Conservation (phyloP, 257 asterid genomes). For the Solanum neorickii region DNA sequence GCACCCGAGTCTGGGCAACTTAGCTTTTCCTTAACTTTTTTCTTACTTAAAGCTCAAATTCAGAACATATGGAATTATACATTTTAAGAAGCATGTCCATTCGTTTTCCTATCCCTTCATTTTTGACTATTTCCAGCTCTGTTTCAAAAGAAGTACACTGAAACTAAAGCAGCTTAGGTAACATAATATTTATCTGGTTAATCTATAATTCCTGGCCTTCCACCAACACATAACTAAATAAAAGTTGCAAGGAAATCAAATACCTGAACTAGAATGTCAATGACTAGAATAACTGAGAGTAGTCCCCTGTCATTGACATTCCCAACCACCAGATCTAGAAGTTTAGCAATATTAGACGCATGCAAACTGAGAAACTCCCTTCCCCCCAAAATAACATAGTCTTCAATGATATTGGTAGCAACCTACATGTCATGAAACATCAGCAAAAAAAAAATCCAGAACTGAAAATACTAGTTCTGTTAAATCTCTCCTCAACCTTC, state of each 20-base stretch:
- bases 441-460: slow-evolving; percentile 6
- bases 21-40: not conserved
- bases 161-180: not conserved
- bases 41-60: not conserved
- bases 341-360: slow-evolving; percentile 57
- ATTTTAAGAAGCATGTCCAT: not conserved
- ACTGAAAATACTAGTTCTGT: not conserved
- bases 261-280: slow-evolving; percentile 94
- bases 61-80: not conserved
- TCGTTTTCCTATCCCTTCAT: not conserved
- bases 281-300: slow-evolving; percentile 70
- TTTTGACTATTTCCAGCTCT: not conserved
- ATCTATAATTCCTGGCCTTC: not conserved
- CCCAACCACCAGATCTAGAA: slow-evolving; percentile 81
- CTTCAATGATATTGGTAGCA: slow-evolving; percentile 79
- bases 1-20: too few relatives aligned
- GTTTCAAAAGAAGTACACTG: not conserved
- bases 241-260: not conserved
- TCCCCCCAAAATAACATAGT: slow-evolving; percentile 82
- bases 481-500: slow-evolving; percentile 31
- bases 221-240: not conserved
- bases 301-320: slow-evolving; percentile 88
- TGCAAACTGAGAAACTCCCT: slow-evolving; percentile 68
- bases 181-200: not conserved
- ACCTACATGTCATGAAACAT: slow-evolving; percentile 37